Conservation (phyloP, 805 yeast species). For the Sugiyamaella chiloensis region DNA sequence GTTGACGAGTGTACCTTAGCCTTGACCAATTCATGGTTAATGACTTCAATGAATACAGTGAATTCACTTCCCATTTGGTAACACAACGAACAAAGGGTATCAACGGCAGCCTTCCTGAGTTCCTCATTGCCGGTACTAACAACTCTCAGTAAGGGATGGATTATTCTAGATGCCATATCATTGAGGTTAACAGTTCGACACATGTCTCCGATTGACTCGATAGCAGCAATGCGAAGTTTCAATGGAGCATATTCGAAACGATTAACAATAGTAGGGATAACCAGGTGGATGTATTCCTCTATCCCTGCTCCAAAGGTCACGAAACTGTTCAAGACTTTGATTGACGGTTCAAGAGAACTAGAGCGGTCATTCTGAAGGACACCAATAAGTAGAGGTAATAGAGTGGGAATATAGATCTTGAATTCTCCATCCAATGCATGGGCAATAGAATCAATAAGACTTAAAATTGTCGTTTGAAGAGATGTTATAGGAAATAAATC, state of each 20-base stretch:
- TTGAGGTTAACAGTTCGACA: slow-evolving; percentile 68
- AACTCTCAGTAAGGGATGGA: slow-evolving; percentile 80
- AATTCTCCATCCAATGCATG: slow-evolving; percentile 89
- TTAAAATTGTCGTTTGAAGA: slow-evolving; percentile 74
- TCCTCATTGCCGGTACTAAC: slow-evolving; percentile 54
- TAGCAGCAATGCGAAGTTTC: slow-evolving; percentile 64
- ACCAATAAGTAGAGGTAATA: slow-evolving; percentile 70
- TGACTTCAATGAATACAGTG: slow-evolving; percentile 78
- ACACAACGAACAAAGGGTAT: slow-evolving; percentile 68
- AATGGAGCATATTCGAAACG: slow-evolving; percentile 69
- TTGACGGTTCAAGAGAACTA: slow-evolving; percentile 52
- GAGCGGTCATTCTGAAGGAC: slow-evolving; percentile 68
- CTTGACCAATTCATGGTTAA: slow-evolving; percentile 57
- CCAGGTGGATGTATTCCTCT: slow-evolving; percentile 82
- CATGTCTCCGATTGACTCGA: slow-evolving; percentile 77
- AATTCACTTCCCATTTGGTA: slow-evolving; percentile 82
- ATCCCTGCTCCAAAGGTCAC: slow-evolving; percentile 83
- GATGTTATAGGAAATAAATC: slow-evolving; percentile 65
- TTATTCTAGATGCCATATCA: slow-evolving; percentile 86
- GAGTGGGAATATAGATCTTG: slow-evolving; percentile 73
- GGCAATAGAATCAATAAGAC: slow-evolving; percentile 78
- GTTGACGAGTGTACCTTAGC: slow-evolving; percentile 65
- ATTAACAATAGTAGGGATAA: slow-evolving; percentile 81
- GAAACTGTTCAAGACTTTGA: slow-evolving; percentile 75
- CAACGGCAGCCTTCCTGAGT: slow-evolving; percentile 61